Evolutionary conservation across 2,329 filamentous ascomycete genomes (phyloP), one percentile per base, ranked within the genome.

Genomic region (Diaporthe vexans): DNA sequence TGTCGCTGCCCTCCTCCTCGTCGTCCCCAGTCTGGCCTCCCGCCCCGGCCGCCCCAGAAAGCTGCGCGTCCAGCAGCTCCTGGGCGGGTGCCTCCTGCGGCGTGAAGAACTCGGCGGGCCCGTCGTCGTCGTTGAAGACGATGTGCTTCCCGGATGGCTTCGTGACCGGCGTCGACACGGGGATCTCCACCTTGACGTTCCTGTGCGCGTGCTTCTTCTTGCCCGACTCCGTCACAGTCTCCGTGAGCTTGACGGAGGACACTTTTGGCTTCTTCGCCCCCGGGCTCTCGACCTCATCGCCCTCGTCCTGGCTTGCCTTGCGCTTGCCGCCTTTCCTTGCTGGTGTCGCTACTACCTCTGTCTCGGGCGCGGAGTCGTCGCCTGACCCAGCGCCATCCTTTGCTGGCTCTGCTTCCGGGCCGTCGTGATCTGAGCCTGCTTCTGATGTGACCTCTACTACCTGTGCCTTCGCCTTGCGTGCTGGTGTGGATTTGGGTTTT

Each of bases 101-200:
- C 4, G 81, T 82, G 72, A 79, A 79, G 75, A 81, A 81, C 74
- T 81, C 79, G 21, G 80, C 67, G 2, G 72, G 72, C 58, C 51
- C 79, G 46, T 79, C 73, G 37, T 79, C 79, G 52, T 81, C 79
- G 68, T 81, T 78, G 70, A 82, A 82, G 10, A 77, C 79, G 71
- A 81, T 79, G 76, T 79, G 80, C 72, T 76, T 79, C 51, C 75
- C 70, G 13, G 70, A 19, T 6, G 70, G 70, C 48, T 57, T 76
- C 71, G 76, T 72, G 56, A 67, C 75, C 4, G 80, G 77, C 48
- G 80, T 80, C 75, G 59, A 58, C 4, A 70, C 63, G 35, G 74
- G 74, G 37, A 75, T 46, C 76, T 76, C 26, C 76, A 78, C 75
- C 78, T 77, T 19, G 77, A 72, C 56, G 37, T 43, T 73, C 51